Base-by-base conservation (phyloP, 2,329 filamentous ascomycete genomes). In the Fusarium sp. region DNA sequence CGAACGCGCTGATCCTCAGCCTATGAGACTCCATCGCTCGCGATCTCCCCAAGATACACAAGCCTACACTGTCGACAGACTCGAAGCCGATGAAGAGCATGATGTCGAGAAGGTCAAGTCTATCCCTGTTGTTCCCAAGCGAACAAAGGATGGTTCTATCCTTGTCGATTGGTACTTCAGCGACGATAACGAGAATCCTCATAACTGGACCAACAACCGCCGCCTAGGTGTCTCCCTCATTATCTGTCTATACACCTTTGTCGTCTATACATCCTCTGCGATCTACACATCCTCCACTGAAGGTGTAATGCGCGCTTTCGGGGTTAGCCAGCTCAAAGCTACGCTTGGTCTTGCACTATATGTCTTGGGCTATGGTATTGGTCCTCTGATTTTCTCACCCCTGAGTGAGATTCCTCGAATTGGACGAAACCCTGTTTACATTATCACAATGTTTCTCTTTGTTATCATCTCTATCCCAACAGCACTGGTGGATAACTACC, bases 351-450 rank as follows among this genome's bases (percentile, higher is more conserved):
- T 92, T 10, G 86, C 89, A 0, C 85, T 92, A 66, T 92, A 91
- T 76, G 90, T 92, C 3, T 81, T 91, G 1, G 90, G 89, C 3
- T 90, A 90, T 70, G 90, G 91, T 18, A 81, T 90, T 22, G 91
- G 91, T 0, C 91, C 91, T 2, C 81, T 93, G 32, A 70, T 94
- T 30, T 93, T 89, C 81, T 90, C 89, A 0, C 92, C 92, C 0
- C 81, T 94, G 47, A 88, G 86, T 55, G 92, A 94, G 81, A 89
- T 94, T 28, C 90, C 92, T 0, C 78, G 86, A 51, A 87, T 94
- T 57, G 92, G 92, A 6, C 86, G 92, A 12, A 93, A 91, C 75
- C 89, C 89, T 1, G 88, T 92, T 11, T 94, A 94, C 80, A 87
- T 92, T 41, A 79, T 88, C 73, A 91, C 91, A 15, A 91, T 94